Evolutionary conservation across 2,329 filamentous ascomycete genomes (phyloP).

Genomic region (Phaeomoniella chlamydospora): DNA sequence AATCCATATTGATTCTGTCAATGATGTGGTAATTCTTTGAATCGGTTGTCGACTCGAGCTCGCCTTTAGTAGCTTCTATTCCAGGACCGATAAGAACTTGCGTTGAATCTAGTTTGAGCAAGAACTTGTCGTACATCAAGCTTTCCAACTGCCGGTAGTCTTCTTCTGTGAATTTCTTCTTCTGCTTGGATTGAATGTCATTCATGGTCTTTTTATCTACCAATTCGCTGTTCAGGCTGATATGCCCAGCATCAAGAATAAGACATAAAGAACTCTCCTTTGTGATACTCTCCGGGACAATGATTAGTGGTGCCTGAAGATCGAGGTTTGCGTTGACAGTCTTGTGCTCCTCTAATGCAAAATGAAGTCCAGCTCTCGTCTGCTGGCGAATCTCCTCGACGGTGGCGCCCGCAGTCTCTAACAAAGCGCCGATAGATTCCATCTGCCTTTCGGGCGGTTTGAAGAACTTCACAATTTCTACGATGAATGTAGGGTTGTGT

Average conservation of each 20-base stretch:
- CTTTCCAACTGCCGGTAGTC: conserved; percentile 80
- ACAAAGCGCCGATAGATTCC: conserved; percentile 91
- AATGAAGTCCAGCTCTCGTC: conserved; percentile 88
- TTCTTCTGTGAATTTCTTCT: conserved; percentile 70
- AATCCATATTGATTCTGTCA: conserved; percentile 94
- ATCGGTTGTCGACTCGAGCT: conserved; percentile 55
- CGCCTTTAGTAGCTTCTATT: conserved; percentile 74
- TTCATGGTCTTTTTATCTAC: conserved; percentile 83
- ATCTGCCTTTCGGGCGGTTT: conserved; percentile 91
- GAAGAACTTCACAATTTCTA: conserved; percentile 90
- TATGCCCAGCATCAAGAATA: conserved; percentile 91
- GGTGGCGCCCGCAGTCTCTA: conserved; percentile 90
- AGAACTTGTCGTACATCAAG: conserved; percentile 95
- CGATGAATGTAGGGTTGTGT: conserved; percentile 88
- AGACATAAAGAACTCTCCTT: conserved; percentile 68
- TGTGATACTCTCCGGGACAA: conserved; percentile 86
- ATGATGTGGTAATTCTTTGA: conserved; percentile 72
- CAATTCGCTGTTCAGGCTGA: conserved; percentile 83
- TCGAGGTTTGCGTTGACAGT: conserved; percentile 94
- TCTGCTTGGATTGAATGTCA: conserved; percentile 83
- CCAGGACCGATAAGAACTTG: conserved; percentile 92
- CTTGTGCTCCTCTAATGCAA: conserved; percentile 93
- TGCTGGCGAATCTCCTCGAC: conserved; percentile 92
- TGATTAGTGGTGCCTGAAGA: conserved; percentile 88
- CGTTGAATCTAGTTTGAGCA: conserved; percentile 83